Evolutionary conservation across 495 filamentous ascomycete genomes (phyloP).

Genomic region (Podospora tetraspora): DNA sequence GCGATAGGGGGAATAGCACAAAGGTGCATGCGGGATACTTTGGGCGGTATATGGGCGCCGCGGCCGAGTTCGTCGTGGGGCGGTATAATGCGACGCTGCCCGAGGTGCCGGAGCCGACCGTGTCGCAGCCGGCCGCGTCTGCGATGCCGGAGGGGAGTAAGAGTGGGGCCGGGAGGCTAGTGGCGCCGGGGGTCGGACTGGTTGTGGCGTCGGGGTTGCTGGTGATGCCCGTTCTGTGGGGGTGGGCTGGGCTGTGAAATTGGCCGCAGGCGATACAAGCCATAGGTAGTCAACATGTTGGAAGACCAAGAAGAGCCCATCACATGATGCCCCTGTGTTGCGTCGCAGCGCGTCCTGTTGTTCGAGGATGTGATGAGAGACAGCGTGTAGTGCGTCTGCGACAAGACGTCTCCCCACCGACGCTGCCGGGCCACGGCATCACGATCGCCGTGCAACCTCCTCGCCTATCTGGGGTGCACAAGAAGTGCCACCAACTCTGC

Average conservation of each 20-base stretch:
- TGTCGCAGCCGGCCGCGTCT: not conserved
- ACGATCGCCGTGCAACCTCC: not conserved
- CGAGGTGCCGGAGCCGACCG: not conserved
- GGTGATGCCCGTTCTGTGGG: not conserved
- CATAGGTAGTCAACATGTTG: not conserved
- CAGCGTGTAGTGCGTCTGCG: not conserved
- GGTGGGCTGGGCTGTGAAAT: not conserved
- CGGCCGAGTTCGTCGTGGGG: constrained; percentile 20
- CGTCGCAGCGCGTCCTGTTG: not conserved
- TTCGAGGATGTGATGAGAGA: not conserved
- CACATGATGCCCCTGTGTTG: not conserved
- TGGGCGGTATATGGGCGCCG: constrained; percentile 18
- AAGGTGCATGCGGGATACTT: constrained; percentile 23
- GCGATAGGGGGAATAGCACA: constrained; percentile 18
- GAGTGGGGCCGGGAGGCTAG: not conserved
- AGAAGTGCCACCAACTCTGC: not conserved
- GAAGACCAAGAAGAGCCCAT: not conserved
- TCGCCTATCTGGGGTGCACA: not conserved
- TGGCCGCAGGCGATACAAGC: too few relatives aligned
- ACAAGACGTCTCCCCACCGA: not conserved
- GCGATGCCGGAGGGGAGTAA: not conserved
- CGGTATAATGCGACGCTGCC: constrained; percentile 16
- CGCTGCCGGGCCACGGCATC: not conserved
- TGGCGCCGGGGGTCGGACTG: not conserved
- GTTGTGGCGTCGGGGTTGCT: not conserved